phyloP scores from a whole-genome alignment of 2,329 filamentous ascomycete species.

The Ceratocystis huliohia region DNA sequence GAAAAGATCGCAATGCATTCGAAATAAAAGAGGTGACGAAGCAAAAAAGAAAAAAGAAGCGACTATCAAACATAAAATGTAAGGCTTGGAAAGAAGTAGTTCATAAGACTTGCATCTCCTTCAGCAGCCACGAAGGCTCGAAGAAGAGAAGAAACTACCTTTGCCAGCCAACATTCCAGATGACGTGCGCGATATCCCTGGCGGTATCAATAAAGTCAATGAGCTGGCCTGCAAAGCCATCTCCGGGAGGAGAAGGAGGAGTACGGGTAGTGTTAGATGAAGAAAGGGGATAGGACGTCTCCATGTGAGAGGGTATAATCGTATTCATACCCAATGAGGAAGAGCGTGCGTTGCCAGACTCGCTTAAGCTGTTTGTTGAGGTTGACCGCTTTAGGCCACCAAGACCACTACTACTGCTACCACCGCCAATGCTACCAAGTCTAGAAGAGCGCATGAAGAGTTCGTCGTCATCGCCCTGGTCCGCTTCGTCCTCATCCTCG shows the following conservation, averaged over 20 bases:
- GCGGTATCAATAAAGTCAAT: slow-evolving; percentile 69
- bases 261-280: slow-evolving; percentile 1
- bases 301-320: slow-evolving; percentile 65
- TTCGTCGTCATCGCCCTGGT: slow-evolving; percentile 22
- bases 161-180: slow-evolving; percentile 59
- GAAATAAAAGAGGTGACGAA: neutral
- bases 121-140: slow-evolving; percentile 10
- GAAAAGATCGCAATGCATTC: neutral
- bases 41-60: neutral
- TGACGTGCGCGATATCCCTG: slow-evolving; percentile 56
- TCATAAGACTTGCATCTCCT: neutral
- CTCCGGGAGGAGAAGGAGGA: slow-evolving; percentile 30
- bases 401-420: slow-evolving; percentile 12
- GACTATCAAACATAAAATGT: neutral
- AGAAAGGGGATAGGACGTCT: slow-evolving; percentile 34
- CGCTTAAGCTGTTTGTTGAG: slow-evolving; percentile 39
- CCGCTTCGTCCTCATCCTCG: slow-evolving; percentile 14
- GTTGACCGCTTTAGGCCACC: slow-evolving; percentile 35
- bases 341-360: slow-evolving; percentile 54
- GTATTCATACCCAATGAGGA: slow-evolving; percentile 74
- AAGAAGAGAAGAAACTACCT: slow-evolving; percentile 28
- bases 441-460: slow-evolving; percentile 13
- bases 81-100: neutral
- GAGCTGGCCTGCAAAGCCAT: slow-evolving; percentile 62
- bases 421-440: slow-evolving; percentile 12